phyloP scores from a whole-genome alignment of 2,329 filamentous ascomycete genomes.

The Emmonsiellopsis sp. region DNA sequence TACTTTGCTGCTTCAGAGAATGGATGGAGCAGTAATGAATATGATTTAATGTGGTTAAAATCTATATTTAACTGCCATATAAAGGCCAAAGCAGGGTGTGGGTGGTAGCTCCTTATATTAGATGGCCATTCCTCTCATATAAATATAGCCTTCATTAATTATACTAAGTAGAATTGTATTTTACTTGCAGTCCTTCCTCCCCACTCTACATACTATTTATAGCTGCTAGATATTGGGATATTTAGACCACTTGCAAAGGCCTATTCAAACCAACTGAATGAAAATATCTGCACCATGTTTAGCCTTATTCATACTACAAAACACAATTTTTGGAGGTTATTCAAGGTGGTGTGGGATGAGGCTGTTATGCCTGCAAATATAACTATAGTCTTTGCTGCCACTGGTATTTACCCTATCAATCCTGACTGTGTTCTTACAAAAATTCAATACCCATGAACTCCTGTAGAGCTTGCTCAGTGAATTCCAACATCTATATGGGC shows the following conservation, averaged over 20 bases:
- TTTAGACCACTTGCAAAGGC: background rate
- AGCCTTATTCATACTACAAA: slow-evolving; percentile 3
- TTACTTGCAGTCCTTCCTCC: slow-evolving; percentile 2
- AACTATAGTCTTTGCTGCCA: background rate
- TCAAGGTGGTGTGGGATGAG: background rate
- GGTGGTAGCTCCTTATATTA: too few relatives aligned
- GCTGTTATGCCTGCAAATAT: background rate
- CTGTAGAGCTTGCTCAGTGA: background rate
- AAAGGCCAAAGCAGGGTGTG: too few relatives aligned
- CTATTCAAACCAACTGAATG: slow-evolving; percentile 2
- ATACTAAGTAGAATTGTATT: too few relatives aligned
- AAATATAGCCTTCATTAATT: too few relatives aligned
- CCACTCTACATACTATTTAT: slow-evolving; percentile 4
- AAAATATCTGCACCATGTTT: background rate
- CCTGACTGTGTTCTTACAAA: background rate
- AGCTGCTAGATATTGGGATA: slow-evolving; percentile 5
- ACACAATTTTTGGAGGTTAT: background rate
- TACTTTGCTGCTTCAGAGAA: too few relatives aligned
- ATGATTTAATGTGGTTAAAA: too few relatives aligned
- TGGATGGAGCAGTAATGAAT: too few relatives aligned
- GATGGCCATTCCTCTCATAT: too few relatives aligned
- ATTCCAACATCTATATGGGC: background rate
- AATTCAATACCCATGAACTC: background rate
- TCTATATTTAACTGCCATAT: too few relatives aligned
- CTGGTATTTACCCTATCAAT: background rate